Conservation (phyloP, 306 rosid species). For the Quercus rubra region DNA sequence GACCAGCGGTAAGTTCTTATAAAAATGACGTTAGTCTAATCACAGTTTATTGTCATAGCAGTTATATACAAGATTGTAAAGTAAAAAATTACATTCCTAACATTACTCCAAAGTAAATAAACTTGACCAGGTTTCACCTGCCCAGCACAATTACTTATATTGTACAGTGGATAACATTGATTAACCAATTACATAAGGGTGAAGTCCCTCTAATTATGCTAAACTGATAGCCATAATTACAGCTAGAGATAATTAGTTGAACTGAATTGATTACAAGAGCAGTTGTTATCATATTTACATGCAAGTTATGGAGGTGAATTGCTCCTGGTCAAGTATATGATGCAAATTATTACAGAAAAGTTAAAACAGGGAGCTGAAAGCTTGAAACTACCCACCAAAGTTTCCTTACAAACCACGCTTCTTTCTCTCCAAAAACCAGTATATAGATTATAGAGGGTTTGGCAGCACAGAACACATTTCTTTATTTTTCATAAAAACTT, state of each 20-base stretch:
- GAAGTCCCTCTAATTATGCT: neutral
- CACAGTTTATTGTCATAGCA: too few relatives aligned
- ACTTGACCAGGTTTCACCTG: too few relatives aligned
- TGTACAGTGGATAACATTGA: too few relatives aligned
- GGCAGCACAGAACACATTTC: constrained; percentile 23
- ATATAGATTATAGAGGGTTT: constrained; percentile 42
- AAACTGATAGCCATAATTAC: neutral
- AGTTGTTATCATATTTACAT: constrained; percentile 36
- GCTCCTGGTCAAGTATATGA: constrained; percentile 43
- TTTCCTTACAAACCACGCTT: constrained; percentile 54
- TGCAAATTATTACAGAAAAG: constrained; percentile 23
- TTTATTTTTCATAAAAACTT: constrained; percentile 24
- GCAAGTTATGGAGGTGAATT: constrained; percentile 39
- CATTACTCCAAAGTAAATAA: too few relatives aligned
- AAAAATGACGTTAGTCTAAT: too few relatives aligned
- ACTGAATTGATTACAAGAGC: neutral
- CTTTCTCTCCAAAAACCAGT: constrained; percentile 36
- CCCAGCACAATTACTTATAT: too few relatives aligned
- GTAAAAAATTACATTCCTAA: too few relatives aligned
- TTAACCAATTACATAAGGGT: neutral
- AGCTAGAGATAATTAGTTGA: constrained; percentile 7
- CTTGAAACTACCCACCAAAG: constrained; percentile 39
- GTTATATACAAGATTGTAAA: too few relatives aligned
- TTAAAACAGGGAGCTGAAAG: constrained; percentile 25
- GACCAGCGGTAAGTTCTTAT: accelerated